A percentile compares a stretch with the other conserved stretches of the same genome.
phyloP scores from a whole-genome alignment of 1,139 yeast species.

The Sugiyamaella japonica region DNA sequence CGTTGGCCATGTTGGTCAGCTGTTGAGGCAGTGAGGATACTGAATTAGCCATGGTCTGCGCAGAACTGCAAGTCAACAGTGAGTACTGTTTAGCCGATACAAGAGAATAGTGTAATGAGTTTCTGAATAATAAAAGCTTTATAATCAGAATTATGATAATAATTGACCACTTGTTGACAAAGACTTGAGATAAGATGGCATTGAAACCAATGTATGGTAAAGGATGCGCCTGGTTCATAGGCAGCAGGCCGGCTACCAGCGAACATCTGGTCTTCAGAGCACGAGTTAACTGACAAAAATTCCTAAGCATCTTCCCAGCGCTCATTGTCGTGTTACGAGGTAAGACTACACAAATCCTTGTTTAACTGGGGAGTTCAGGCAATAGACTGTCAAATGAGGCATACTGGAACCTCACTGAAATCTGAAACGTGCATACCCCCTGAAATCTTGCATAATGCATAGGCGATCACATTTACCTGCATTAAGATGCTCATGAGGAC shows the following conservation, averaged over 20 bases:
- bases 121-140: slow-evolving; percentile 38
- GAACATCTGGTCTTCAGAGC: not conserved
- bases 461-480: not conserved
- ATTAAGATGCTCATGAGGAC: not conserved
- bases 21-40: slow-evolving; percentile 56
- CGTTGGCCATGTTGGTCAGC: slow-evolving; percentile 55
- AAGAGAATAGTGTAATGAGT: slow-evolving; percentile 32
- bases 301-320: too few relatives aligned
- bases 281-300: not conserved
- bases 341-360: too few relatives aligned
- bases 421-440: not conserved
- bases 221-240: not conserved
- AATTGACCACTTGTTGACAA: slow-evolving; percentile 39
- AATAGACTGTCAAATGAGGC: not conserved
- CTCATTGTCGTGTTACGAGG: not conserved
- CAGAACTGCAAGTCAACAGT: slow-evolving; percentile 45
- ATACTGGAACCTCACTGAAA: slow-evolving; percentile 3
- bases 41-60: slow-evolving; percentile 49
- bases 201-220: slow-evolving; percentile 38
- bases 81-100: slow-evolving; percentile 32
- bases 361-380: not conserved
- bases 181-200: slow-evolving; percentile 39
- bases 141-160: slow-evolving; percentile 36
- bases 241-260: not conserved
- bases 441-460: not conserved